These are phyloP conservation scores for Penicillium egyptiacum DNA, from an alignment of 495 filamentous ascomycete species.

Conservation along the genomic window DNA sequence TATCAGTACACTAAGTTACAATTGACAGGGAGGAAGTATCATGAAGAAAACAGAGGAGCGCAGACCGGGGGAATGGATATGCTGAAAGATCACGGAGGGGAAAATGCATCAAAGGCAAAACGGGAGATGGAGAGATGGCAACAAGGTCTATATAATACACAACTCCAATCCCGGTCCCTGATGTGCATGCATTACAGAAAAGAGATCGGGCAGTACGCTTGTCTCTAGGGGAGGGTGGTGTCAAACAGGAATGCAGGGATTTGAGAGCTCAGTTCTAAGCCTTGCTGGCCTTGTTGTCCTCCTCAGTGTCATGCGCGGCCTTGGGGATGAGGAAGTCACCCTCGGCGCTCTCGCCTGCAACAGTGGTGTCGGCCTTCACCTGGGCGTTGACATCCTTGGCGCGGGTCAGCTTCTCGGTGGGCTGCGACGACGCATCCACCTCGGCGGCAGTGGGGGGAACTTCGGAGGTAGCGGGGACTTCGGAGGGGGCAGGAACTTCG, in stretches of 20 bases:
- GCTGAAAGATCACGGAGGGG: conserved; percentile 28
- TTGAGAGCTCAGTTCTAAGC: conserved; percentile 29
- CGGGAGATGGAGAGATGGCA: conserved; percentile 22
- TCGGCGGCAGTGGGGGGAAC: conserved; percentile 17
- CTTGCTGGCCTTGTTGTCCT: conserved; percentile 28
- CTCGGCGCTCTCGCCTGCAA: conserved; percentile 34
- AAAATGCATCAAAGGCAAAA: conserved; percentile 17
- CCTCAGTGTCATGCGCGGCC: conserved; percentile 49
- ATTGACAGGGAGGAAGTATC: conserved; percentile 13
- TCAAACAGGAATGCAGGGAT: conserved; percentile 15
- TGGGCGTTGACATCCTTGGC: conserved; percentile 28
- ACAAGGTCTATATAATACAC: conserved; percentile 33
- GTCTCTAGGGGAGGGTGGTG: conserved; percentile 9
- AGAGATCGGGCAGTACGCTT: conserved; percentile 12
- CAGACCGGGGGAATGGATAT: conserved; percentile 33
- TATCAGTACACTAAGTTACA: conserved; percentile 43
- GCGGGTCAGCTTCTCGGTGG: conserved; percentile 28
- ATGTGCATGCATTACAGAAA: conserved; percentile 17
- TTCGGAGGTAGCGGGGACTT: conserved; percentile 14
- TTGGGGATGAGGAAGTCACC: conserved; percentile 51
- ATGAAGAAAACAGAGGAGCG: conserved; percentile 22
- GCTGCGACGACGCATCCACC: conserved; percentile 21
- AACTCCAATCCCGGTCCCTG: conserved; percentile 23
- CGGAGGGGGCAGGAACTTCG: conserved; percentile 13
- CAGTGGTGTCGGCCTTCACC: conserved; percentile 25